phyloP scores from a whole-genome alignment of 306 rosid species.

The Senna tora region DNA sequence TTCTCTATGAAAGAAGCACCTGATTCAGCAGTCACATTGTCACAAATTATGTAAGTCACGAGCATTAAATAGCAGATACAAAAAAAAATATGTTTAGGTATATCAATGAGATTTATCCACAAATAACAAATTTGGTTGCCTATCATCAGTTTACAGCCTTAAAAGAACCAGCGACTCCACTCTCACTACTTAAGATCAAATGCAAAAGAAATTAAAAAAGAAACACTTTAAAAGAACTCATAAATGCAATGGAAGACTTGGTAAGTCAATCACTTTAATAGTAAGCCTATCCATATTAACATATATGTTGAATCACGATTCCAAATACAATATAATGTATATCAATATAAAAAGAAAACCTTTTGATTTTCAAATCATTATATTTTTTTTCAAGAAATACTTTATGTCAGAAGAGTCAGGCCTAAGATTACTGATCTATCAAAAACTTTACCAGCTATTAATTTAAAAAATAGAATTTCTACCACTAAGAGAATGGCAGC shows the following conservation, averaged over 20 bases:
- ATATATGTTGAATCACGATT: constrained; percentile 24
- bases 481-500: constrained; percentile 28
- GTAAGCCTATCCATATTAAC: constrained; percentile 30
- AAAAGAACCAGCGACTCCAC: constrained; percentile 29
- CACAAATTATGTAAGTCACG: constrained; percentile 27
- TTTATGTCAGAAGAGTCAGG: constrained; percentile 11
- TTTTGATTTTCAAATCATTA: constrained; percentile 30
- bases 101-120: constrained; percentile 33
- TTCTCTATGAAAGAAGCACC: constrained; percentile 50
- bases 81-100: constrained; percentile 35
- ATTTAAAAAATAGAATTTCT: constrained; percentile 31
- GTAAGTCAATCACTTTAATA: constrained; percentile 20
- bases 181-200: background rate
- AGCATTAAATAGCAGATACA: constrained; percentile 38
- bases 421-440: constrained; percentile 9
- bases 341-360: constrained; percentile 30
- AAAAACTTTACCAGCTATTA: constrained; percentile 19
- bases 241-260: constrained; percentile 6
- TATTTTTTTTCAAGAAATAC: constrained; percentile 2
- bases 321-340: constrained; percentile 19
- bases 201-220: constrained; percentile 26
- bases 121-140: constrained; percentile 19
- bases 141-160: constrained; percentile 4
- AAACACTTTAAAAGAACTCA: constrained; percentile 28
- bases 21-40: constrained; percentile 44